phyloP scores from a whole-genome alignment of 306 rosid genomes.

The Cicer pinnatifidum region DNA sequence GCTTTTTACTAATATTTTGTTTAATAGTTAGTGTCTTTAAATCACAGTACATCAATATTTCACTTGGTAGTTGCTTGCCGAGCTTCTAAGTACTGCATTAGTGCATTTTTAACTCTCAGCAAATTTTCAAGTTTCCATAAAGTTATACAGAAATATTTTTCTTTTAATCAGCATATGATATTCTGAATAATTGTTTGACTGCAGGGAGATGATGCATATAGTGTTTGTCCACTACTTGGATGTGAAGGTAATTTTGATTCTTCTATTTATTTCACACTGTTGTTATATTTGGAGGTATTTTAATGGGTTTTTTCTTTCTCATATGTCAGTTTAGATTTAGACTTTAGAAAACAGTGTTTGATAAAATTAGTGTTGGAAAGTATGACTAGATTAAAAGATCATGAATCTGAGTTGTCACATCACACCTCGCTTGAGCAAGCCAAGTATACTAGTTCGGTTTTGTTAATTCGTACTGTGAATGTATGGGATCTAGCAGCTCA shows the following conservation, averaged over 20 bases:
- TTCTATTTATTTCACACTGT: constrained; percentile 34
- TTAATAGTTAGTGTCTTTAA: constrained; percentile 32
- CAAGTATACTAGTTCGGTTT: constrained; percentile 11
- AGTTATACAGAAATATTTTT: constrained; percentile 27
- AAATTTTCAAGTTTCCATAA: constrained; percentile 37
- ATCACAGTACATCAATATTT: constrained; percentile 11
- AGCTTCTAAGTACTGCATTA: constrained; percentile 36
- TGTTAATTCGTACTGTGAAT: constrained; percentile 30
- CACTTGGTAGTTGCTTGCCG: constrained; percentile 9
- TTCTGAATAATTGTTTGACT: constrained; percentile 42
- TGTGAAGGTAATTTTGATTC: constrained; percentile 68
- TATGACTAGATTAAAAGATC: constrained; percentile 16
- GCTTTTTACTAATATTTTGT: constrained; percentile 11
- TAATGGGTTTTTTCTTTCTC: constrained; percentile 12
- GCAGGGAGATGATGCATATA: constrained; percentile 90
- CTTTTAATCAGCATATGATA: constrained; percentile 36
- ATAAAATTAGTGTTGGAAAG: constrained; percentile 19
- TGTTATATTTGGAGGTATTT: constrained; percentile 29
- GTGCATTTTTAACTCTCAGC: constrained; percentile 1
- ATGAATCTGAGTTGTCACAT: constrained; percentile 12
- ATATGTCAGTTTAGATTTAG: constrained; percentile 7
- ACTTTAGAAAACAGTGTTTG: constrained; percentile 14
- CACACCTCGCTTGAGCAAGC: constrained; percentile 29
- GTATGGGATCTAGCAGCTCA: constrained; percentile 26
- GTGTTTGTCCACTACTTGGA: constrained; percentile 96